These are phyloP conservation scores for Paspalum vaginatum DNA, from an alignment of 176 grass and related monocot species.

Conservation along the genomic window DNA sequence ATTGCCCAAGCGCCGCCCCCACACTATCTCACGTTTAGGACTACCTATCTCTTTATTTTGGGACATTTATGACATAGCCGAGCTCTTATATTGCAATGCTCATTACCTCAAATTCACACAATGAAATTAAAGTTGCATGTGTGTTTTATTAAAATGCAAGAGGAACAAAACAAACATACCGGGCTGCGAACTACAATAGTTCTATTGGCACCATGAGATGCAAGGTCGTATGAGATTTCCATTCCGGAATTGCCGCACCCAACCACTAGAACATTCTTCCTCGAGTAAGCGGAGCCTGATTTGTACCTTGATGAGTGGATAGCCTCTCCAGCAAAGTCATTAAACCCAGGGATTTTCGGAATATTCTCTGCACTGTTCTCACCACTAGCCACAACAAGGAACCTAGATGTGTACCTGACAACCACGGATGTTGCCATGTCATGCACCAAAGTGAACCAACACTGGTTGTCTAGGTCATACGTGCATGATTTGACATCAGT, in stretches of 20 bases:
- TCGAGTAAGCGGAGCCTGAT: background rate
- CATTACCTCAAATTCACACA: background rate
- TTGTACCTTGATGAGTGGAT: background rate
- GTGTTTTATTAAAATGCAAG: background rate
- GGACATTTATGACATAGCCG: background rate
- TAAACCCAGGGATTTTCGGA: background rate
- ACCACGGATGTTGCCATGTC: background rate
- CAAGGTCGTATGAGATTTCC: conserved; percentile 6
- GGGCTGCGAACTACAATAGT: background rate
- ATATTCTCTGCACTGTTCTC: background rate
- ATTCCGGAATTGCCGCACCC: background rate
- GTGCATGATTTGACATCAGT: background rate
- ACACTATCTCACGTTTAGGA: background rate
- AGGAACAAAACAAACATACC: background rate
- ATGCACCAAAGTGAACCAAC: background rate
- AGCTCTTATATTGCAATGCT: background rate
- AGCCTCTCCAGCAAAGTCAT: background rate
- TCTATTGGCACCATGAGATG: background rate
- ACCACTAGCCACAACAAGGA: background rate
- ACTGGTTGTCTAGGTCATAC: background rate
- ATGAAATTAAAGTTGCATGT: background rate
- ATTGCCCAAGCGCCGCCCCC: background rate
- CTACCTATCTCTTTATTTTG: background rate
- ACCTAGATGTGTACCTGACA: background rate
- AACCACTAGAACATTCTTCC: conserved; percentile 4